Percentiles rank a stretch among this genome's conserved stretches.
These are phyloP conservation scores for Calophaca sinica DNA, from an alignment of 306 rosid genomes.

Conservation along the genomic window DNA sequence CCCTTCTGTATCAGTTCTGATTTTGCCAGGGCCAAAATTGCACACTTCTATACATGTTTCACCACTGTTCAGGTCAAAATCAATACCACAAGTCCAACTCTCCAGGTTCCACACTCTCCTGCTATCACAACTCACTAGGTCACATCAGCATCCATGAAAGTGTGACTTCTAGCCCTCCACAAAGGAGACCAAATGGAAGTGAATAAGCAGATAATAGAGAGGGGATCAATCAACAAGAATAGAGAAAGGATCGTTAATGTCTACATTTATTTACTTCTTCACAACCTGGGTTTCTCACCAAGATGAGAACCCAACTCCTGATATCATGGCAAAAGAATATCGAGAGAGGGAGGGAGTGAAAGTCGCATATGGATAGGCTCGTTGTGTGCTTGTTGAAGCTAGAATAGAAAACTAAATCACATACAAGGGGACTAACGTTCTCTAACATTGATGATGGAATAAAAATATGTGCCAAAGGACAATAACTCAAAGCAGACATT, in stretches of 20 bases:
- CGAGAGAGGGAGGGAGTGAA: not conserved
- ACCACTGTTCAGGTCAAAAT: not conserved
- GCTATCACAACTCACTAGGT: constrained; percentile 8
- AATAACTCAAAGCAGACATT: constrained; percentile 36
- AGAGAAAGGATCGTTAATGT: constrained; percentile 1
- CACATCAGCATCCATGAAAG: constrained; percentile 1
- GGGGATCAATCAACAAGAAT: not conserved
- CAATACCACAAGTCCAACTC: not conserved
- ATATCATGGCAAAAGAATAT: not conserved
- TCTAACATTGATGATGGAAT: constrained; percentile 12
- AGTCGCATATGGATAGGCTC: not conserved
- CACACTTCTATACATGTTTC: not conserved
- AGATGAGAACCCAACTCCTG: not conserved
- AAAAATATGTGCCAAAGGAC: not conserved
- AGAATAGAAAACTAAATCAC: constrained; percentile 7
- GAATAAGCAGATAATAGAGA: not conserved
- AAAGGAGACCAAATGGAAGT: constrained; percentile 12
- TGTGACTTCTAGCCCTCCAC: constrained; percentile 1
- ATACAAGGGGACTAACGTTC: not conserved
- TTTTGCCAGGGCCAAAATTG: not conserved
- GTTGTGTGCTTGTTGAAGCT: not conserved
- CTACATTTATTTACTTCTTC: not conserved
- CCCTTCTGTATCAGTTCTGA: not conserved
- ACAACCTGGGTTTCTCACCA: not conserved
- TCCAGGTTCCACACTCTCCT: constrained; percentile 7